These are phyloP conservation scores for Sphenostylis stenocarpa DNA, from an alignment of 306 rosid genomes.

Conservation along the genomic window DNA sequence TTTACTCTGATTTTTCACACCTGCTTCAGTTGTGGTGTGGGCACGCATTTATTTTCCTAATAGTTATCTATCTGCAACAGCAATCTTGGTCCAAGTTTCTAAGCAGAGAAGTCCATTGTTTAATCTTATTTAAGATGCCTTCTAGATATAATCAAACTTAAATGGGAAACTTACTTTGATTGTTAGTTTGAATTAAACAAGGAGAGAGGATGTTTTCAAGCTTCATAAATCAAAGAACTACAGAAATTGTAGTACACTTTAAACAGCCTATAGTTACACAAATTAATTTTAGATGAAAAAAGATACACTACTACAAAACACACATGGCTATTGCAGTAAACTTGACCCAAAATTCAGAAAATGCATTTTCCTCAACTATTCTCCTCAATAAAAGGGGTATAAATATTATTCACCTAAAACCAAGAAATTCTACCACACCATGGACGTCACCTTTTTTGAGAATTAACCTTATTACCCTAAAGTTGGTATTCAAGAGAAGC, in stretches of 20 bases:
- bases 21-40: background rate
- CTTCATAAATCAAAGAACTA: background rate
- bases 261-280: background rate
- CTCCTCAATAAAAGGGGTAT: too few relatives aligned
- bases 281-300: background rate
- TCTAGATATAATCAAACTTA: background rate
- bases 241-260: background rate
- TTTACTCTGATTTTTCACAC: background rate
- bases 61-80: constrained; percentile 1
- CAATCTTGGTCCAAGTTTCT: background rate
- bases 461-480: too few relatives aligned
- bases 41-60: background rate
- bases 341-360: too few relatives aligned
- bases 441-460: too few relatives aligned
- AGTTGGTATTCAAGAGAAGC: too few relatives aligned
- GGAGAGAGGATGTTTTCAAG: background rate
- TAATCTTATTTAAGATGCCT: background rate
- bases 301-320: background rate
- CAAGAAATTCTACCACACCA: too few relatives aligned
- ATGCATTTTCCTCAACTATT: too few relatives aligned
- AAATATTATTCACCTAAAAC: too few relatives aligned
- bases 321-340: too few relatives aligned
- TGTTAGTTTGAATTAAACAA: background rate
- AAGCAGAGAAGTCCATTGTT: background rate
- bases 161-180: background rate